phyloP scores from a whole-genome alignment of 495 filamentous ascomycete species.

The Beverwykella pulmonaria region DNA sequence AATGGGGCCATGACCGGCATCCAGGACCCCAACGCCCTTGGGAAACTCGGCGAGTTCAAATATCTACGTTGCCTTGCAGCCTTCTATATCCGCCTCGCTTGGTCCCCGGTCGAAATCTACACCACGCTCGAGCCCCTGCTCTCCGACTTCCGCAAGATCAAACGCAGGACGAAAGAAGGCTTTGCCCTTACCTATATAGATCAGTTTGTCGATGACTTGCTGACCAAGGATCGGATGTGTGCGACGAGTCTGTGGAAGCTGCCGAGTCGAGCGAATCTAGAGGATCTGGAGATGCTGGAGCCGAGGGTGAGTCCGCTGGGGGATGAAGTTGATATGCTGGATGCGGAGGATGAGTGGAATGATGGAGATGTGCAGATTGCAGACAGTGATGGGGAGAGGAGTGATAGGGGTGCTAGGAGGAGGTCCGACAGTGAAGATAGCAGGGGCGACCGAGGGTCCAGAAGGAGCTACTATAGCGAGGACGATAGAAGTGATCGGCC shows the following conservation, averaged over 20 bases:
- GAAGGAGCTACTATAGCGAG: not conserved
- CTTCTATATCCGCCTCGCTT: constrained; percentile 92
- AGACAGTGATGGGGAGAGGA: not conserved
- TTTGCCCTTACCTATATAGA: constrained; percentile 80
- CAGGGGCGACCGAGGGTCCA: not conserved
- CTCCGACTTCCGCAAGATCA: constrained; percentile 80
- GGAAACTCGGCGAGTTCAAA: constrained; percentile 44
- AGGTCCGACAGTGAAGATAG: not conserved
- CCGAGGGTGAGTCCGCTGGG: constrained; percentile 78
- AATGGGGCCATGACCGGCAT: not conserved
- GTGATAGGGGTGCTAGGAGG: not conserved
- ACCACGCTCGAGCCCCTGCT: constrained; percentile 78
- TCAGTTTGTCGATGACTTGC: constrained; percentile 88
- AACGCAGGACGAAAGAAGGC: constrained; percentile 70
- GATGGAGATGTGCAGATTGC: not conserved
- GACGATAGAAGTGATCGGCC: not conserved
- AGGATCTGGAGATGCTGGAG: constrained; percentile 88
- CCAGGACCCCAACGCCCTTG: constrained; percentile 17
- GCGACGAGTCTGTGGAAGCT: constrained; percentile 93
- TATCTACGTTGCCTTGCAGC: constrained; percentile 86
- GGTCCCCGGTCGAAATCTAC: constrained; percentile 79
- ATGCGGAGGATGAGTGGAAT: constrained; percentile 53
- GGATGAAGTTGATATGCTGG: constrained; percentile 81
- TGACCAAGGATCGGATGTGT: constrained; percentile 87
- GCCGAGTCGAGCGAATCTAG: constrained; percentile 75